phyloP scores from a whole-genome alignment of 2,329 filamentous ascomycete genomes.

The Aspergillus pseudotamarii region DNA sequence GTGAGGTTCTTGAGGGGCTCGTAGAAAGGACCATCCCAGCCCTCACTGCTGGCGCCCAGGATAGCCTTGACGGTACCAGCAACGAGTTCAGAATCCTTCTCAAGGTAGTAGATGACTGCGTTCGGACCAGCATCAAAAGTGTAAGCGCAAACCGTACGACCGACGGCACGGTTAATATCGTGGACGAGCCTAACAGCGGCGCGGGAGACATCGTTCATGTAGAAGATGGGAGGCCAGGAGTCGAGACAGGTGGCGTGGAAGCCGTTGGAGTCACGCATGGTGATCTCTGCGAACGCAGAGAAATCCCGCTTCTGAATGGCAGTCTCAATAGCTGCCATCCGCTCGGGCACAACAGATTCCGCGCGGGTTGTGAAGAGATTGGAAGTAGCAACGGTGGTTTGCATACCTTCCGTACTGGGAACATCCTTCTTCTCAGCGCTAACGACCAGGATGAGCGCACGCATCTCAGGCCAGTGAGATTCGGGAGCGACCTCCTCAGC shows the following conservation, averaged over 20 bases:
- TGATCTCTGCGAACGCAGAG: slow-evolving; percentile 80
- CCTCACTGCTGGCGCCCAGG: slow-evolving; percentile 64
- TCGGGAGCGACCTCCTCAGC: slow-evolving; percentile 88
- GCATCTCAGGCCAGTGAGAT: slow-evolving; percentile 93
- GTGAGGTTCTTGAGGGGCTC: slow-evolving; percentile 55
- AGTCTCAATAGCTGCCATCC: slow-evolving; percentile 83
- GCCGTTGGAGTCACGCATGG: slow-evolving; percentile 95
- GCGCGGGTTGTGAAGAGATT: slow-evolving; percentile 81
- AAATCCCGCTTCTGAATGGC: slow-evolving; percentile 81
- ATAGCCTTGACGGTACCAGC: slow-evolving; percentile 76
- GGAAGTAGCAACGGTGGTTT: slow-evolving; percentile 90
- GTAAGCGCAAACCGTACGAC: slow-evolving; percentile 83
- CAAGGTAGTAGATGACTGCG: slow-evolving; percentile 92
- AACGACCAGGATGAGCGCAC: slow-evolving; percentile 85
- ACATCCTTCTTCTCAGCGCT: slow-evolving; percentile 96
- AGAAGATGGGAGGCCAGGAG: slow-evolving; percentile 96
- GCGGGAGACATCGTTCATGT: slow-evolving; percentile 91
- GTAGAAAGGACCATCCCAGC: slow-evolving; percentile 61
- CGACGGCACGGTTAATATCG: slow-evolving; percentile 78
- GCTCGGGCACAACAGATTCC: slow-evolving; percentile 72
- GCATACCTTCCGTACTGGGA: slow-evolving; percentile 91
- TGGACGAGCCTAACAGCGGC: slow-evolving; percentile 89
- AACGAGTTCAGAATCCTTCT: slow-evolving; percentile 72
- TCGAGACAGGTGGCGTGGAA: slow-evolving; percentile 96
- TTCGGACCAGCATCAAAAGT: slow-evolving; percentile 98